These are phyloP conservation scores for Arthrobotrys musiformis DNA, from an alignment of 2,329 filamentous ascomycete genomes.

Conservation along the genomic window DNA sequence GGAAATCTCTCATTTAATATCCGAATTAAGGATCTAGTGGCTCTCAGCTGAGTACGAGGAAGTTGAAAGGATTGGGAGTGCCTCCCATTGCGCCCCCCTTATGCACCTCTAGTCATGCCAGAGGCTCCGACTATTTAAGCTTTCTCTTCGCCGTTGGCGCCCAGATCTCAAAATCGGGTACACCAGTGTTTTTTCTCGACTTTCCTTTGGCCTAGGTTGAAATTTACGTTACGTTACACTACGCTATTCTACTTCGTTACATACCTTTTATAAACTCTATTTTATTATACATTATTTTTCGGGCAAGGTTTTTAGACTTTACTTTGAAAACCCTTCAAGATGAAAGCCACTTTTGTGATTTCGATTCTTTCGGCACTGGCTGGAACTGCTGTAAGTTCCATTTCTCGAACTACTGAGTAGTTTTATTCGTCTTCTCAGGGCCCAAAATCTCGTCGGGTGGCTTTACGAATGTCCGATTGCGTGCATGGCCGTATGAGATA, in stretches of 20 bases:
- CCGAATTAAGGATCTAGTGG: slow-evolving; percentile 20
- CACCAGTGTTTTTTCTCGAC: slow-evolving; percentile 4
- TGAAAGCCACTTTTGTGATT: slow-evolving; percentile 17
- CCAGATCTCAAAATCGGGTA: slow-evolving; percentile 15
- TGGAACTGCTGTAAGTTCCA: slow-evolving; percentile 13
- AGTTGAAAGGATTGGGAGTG: slow-evolving; percentile 1
- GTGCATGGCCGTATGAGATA: background rate
- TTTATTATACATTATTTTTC: background rate
- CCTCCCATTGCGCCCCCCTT: slow-evolving; percentile 17
- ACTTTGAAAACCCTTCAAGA: background rate
- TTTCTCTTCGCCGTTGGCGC: slow-evolving; percentile 31
- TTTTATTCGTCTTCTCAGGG: background rate
- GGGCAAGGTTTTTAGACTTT: background rate
- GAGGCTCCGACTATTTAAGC: slow-evolving; percentile 34
- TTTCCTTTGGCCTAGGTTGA: background rate
- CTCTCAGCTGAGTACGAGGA: background rate
- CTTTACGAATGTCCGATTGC: background rate
- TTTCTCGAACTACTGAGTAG: background rate
- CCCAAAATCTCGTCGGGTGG: background rate
- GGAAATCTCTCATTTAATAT: background rate
- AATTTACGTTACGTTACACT: slow-evolving; percentile 11
- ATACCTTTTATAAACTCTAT: background rate
- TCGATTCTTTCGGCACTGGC: slow-evolving; percentile 10
- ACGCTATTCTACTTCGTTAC: background rate
- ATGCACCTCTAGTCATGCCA: slow-evolving; percentile 15